Percentiles rank a stretch among this genome's conserved stretches.
Conservation (phyloP, 495 filamentous ascomycete genomes). For the Saxophila tyrrhenica region DNA sequence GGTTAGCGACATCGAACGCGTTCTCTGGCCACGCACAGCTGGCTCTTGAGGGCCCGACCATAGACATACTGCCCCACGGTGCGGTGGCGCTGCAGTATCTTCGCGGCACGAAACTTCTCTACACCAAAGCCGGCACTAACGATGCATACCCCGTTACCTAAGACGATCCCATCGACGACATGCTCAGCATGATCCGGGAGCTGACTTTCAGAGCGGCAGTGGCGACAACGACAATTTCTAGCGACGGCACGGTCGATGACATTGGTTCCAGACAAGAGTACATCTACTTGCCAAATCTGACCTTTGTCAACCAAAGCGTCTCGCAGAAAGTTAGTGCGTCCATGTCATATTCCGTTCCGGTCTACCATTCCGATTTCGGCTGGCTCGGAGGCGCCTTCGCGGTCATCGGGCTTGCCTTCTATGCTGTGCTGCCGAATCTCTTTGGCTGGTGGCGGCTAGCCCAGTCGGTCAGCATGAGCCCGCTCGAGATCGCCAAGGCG, state of each 20-base stretch:
- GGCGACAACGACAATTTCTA: not conserved
- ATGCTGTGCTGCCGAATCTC: constrained; percentile 9
- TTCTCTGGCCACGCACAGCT: not conserved
- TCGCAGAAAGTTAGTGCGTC: not conserved
- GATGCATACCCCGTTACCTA: not conserved
- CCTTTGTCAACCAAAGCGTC: not conserved
- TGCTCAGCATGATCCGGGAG: not conserved
- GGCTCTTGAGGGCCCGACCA: not conserved
- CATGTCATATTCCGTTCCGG: not conserved
- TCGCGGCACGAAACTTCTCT: too few relatives aligned
- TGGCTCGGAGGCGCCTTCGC: not conserved
- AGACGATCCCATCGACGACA: not conserved
- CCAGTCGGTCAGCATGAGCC: constrained; percentile 9
- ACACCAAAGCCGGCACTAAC: not conserved
- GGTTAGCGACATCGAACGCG: not conserved
- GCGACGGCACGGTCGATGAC: not conserved
- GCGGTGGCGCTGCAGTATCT: not conserved
- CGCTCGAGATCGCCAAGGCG: constrained; percentile 21
- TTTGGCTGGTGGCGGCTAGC: constrained; percentile 18
- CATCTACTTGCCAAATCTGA: not conserved
- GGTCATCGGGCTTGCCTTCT: not conserved
- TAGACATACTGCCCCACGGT: not conserved
- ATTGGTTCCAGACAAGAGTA: not conserved
- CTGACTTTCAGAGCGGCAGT: not conserved
- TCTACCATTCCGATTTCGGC: not conserved